Evolutionary conservation across 371 early-diverging fungal genomes (phyloP).

Genomic region (Saksenaea vasiformis): DNA sequence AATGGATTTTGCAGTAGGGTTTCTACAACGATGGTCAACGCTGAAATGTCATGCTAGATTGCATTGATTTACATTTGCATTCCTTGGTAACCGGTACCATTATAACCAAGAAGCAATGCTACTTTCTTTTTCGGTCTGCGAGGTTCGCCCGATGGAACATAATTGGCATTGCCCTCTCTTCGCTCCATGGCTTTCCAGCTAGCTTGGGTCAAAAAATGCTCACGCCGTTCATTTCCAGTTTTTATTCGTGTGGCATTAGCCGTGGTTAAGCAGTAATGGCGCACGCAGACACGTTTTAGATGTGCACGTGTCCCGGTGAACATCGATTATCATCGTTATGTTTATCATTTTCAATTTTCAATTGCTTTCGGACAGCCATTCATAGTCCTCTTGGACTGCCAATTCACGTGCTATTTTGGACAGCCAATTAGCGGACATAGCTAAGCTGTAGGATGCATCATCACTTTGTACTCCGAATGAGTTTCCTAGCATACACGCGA

Average conservation of each 20-base stretch:
- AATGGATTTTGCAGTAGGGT: slow-evolving; percentile 73
- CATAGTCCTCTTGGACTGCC: too few relatives aligned
- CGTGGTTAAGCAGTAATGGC: neutral
- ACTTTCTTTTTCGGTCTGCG: slow-evolving; percentile 87
- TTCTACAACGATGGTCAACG: slow-evolving; percentile 35
- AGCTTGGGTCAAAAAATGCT: slow-evolving; percentile 20
- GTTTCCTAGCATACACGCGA: too few relatives aligned
- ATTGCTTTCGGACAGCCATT: too few relatives aligned
- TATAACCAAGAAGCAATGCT: slow-evolving; percentile 88
- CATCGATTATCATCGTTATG: neutral
- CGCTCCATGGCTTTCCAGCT: slow-evolving; percentile 13
- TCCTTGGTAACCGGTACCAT: slow-evolving; percentile 95
- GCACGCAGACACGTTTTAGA: neutral
- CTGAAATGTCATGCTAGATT: neutral
- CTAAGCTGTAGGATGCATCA: too few relatives aligned
- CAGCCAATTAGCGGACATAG: too few relatives aligned
- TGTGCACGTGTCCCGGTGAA: neutral
- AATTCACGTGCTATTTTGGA: too few relatives aligned
- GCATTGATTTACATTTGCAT: slow-evolving; percentile 83
- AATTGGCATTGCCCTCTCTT: neutral
- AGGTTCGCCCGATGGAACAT: slow-evolving; percentile 8
- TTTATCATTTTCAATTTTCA: too few relatives aligned
- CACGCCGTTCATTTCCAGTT: slow-evolving; percentile 43
- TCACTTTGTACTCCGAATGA: too few relatives aligned
- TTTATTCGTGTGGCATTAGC: slow-evolving; percentile 23